Evolutionary conservation across 1,284 basidiomycete genomes (phyloP), one percentile per base, ranked within the genome.

Genomic region (Leccinum solheimii): DNA sequence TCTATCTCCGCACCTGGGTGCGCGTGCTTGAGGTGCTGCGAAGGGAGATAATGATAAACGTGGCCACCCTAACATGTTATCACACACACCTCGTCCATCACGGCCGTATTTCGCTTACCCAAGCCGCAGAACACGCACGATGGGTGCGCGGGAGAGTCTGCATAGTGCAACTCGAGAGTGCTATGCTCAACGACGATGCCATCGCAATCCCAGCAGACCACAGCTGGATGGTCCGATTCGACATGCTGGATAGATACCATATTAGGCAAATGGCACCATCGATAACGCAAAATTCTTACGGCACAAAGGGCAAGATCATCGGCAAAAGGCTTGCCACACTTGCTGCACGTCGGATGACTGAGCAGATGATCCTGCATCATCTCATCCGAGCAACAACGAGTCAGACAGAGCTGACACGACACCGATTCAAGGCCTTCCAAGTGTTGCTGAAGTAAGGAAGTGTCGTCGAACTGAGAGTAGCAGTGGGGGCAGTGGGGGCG

Each of bases 121-220:
- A 68, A 16, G 5, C 67, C 64, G 26, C 73, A 75, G 27, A 61
- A 40, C 5, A 32, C 32, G 56, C 71, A 72, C 1, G 70, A 64
- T 11, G 70, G 67, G n/a, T 72, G 71, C n/a, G 57, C 58, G 7
- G 62, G 23, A n/a, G 68, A 73, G 5, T 72, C 72, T 13, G 67
- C 43, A 16, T 74, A 74, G 55, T 72, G 71, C 34, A 49, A 53
- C 10, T 65, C 68, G 30, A 72, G 66, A 57, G 27, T 55, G n/a
- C 45, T 56, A 14, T 32, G 64, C 6, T 73, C 72, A 11, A 74
- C 54, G 8, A 72, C 66, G 2, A 64, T 53, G 5, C 71, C 73
- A 38, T 63, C 69, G 43, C 71, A 72, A 26, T 75, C 71, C 71
- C 71, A 72, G 56, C 71, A 72, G 45, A 72, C 70, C 13, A 75